Base-by-base conservation (phyloP, 495 filamentous ascomycete genomes). In the Daldinia childiae region DNA sequence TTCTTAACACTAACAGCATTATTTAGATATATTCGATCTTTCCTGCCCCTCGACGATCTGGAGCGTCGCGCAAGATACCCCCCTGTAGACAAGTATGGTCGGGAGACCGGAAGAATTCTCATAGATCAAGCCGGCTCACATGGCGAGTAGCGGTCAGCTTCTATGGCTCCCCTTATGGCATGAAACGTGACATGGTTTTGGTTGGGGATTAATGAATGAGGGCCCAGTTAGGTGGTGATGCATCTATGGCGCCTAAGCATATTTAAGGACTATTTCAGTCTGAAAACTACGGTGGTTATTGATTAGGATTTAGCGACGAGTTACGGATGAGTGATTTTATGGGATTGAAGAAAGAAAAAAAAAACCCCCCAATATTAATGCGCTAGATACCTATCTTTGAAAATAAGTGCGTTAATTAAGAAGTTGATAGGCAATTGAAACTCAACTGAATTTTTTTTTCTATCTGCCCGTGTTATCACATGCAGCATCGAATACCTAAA, bases 41-140 rank as follows among this genome's bases (percentile, higher is more conserved):
- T 89, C 74, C 85, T 91, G 45, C 86, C 88, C 3, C 86, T 92
- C 0, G 90, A 92, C 69, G 89, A 91, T 29, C 80, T 92, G 4
- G 90, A 92, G 81, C 84, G 88, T 17, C 82, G 83, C 36, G 90
- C 90, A 6, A 82, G 90, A 29, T 92, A 79, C 71, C 90, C 90
- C 6, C 82, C 86, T 7, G 90, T 92, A 11, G 90, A 92, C 74
- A 77, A 73, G n/a, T 78, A 83, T 41, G 89, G 89, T 4, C 77
- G 79, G 5, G 83, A 84, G 76, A 77, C 81, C 50, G 75, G 80
- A 62, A 67, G 74, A 24, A 66, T 69, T n/a, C 50, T 82, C 11
- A 43, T 80, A 17, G 76, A 82, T 45, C 83, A 87, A 56, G 85
- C 84, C 7, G 84, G 83, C 2, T 81, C 83, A 12, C 81, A 83